Base-by-base conservation (phyloP, 768 basidiomycete genomes). In the Psilocybe sp. region DNA sequence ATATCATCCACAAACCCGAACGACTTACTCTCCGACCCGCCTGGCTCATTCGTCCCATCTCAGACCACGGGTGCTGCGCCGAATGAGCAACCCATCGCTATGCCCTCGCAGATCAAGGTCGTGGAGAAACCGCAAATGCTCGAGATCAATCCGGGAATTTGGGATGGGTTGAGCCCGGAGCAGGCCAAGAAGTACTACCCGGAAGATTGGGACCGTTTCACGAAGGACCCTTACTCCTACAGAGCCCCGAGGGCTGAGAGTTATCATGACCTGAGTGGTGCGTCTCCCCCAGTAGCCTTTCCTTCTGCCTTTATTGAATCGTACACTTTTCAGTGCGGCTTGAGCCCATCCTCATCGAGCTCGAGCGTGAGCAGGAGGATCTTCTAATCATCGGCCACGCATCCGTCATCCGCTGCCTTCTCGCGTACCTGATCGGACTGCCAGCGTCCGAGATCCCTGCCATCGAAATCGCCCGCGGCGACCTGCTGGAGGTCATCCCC, bases 121-220 rank as follows among this genome's bases (percentile, higher is more conserved):
- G 80, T 94, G 40, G 93, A 99, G 71, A 98, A 97, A 61, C 82
- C 88, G 0, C 94, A 95, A 68, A 98, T 98, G 95, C 77, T 85
- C 45, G 97, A 99, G 73, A 97, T 98, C 62, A 99, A 99, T 61
- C 96, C 95, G 45, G 96, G 88, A 6, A 85, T 98, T 14, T 97
- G 95, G 94, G 97, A 98, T 65, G 97, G 97, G 0, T 76, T 98
- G 35, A 89, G 87, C 1, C 87, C 91, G 1, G 89, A 92, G 55
- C 87, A 96, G 62, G 94, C 92, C 15, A 84, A 85, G 65, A 87
- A 85, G 66, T 85, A 84, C 60, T 98, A 95, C 65, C 91, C 96
- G 0, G 89, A 87, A 47, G 97, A 99, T 64, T 98, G 91, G 91
- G 88, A 88, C 54, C 77, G 92, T 19, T 95, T 96, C 72, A 74